Conservation (phyloP, 1,284 basidiomycete genomes). For the Gomphus bonarii region DNA sequence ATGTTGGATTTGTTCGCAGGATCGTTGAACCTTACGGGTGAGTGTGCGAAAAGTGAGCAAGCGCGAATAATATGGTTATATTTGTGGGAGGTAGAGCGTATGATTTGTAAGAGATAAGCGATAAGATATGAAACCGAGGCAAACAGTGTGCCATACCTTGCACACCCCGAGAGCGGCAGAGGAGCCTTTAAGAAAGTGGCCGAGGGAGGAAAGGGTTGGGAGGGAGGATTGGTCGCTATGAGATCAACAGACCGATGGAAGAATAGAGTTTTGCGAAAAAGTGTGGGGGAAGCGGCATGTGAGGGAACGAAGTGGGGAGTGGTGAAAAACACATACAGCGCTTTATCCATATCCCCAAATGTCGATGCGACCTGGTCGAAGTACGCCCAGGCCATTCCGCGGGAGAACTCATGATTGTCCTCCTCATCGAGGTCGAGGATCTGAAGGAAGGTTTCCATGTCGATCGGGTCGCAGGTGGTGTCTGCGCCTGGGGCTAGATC, state of each 20-base stretch:
- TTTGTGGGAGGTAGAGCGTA: too few species aligned
- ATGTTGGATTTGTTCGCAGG: slow-evolving; percentile 86
- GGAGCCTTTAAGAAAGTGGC: slow-evolving; percentile 93
- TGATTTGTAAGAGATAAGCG: too few species aligned
- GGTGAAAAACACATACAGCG: slow-evolving; percentile 48
- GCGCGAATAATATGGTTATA: too few species aligned
- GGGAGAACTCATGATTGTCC: slow-evolving; percentile 69
- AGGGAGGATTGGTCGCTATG: slow-evolving; percentile 50
- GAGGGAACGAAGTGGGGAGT: slow-evolving; percentile 9
- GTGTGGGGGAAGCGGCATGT: not conserved
- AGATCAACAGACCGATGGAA: slow-evolving; percentile 7
- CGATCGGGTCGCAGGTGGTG: slow-evolving; percentile 32
- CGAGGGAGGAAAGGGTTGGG: slow-evolving; percentile 57
- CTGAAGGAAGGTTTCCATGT: slow-evolving; percentile 75
- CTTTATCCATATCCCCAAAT: slow-evolving; percentile 70
- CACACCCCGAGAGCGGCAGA: slow-evolving; percentile 82
- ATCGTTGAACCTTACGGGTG: slow-evolving; percentile 66
- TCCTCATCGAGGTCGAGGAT: slow-evolving; percentile 83
- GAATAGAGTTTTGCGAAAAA: too few species aligned
- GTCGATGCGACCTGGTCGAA: slow-evolving; percentile 70
- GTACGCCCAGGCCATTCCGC: slow-evolving; percentile 70
- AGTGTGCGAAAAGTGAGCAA: too few species aligned
- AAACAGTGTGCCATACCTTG: too few species aligned
- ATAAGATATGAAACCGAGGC: too few species aligned
- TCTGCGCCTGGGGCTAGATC: not conserved